Percentiles rank a stretch among this genome's conserved stretches.
phyloP scores from a whole-genome alignment of 257 asterid species.

The Euphrasia confusa region DNA sequence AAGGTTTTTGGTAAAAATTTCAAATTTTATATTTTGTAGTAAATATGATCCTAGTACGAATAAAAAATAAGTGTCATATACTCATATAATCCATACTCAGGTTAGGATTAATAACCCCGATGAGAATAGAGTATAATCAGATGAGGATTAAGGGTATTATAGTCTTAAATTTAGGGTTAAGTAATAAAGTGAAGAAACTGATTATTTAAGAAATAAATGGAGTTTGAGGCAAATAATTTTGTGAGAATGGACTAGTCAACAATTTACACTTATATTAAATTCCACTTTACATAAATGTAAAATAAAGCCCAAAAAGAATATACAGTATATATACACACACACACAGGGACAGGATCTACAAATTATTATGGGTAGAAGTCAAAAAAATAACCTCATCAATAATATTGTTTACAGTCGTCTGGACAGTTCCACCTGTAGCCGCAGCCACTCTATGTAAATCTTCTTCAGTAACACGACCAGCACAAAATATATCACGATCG shows the following conservation, averaged over 20 bases:
- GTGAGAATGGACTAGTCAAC: too few species aligned
- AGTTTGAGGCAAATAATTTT: too few species aligned
- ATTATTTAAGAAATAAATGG: too few species aligned
- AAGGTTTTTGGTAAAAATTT: too few species aligned
- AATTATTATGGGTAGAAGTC: constrained; percentile 3
- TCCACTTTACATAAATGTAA: neutral
- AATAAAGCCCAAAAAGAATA: neutral
- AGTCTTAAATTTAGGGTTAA: too few species aligned
- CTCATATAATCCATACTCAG: too few species aligned
- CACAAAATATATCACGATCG: constrained; percentile 89
- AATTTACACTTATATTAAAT: neutral
- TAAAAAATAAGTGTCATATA: too few species aligned
- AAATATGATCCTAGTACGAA: neutral
- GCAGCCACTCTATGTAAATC: constrained; percentile 87
- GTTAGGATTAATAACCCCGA: too few species aligned
- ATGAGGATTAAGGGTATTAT: too few species aligned
- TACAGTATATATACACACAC: too few species aligned
- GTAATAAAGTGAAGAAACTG: too few species aligned
- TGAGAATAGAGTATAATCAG: too few species aligned
- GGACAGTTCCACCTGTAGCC: constrained; percentile 83
- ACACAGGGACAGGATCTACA: neutral
- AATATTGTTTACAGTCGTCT: constrained; percentile 83
- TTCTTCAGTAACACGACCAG: constrained; percentile 92
- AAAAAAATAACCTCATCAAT: constrained; percentile 66
- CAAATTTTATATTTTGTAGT: neutral